Evolutionary conservation across 441 rosid genomes (phyloP), one percentile per base, ranked within the genome.

Genomic region (Erodium trifolium): DNA sequence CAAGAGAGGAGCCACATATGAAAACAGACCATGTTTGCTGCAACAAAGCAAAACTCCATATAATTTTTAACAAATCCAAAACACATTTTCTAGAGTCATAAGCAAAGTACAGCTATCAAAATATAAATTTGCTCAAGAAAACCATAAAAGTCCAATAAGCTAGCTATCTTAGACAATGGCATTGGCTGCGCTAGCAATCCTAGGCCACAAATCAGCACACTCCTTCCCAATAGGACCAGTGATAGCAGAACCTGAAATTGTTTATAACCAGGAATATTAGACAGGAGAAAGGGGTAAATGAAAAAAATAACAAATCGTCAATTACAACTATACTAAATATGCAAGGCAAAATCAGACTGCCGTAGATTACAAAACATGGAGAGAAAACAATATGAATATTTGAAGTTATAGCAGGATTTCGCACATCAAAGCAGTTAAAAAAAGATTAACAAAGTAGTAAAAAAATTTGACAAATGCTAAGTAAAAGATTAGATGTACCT

Each of bases 141-240:
- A 18, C 6, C n/a, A n/a, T 14, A 14, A n/a, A 16, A 55, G 23
- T 55, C 27, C 19, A 55, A 18, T n/a, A 18, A 55, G 62, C 10
- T 18, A 4, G 62, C 13, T 55, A 18, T 55, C 23, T 18, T 55
- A 55, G 23, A 55, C 62, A 18, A 55, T 65, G 49, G 68, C 68
- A 29, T 65, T 65, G 4, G 51, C 51, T 7, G 51, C 51, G 11
- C 51, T 45, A 10, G 51, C 51, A 45, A 45, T 45, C 51, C 51
- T 35, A 35, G 18, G 68, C 68, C 18, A 35, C 17, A 65, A 14
- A 41, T 65, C 68, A 65, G 68, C 68, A 65, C 68, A 65, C 49
- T 65, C 68, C 68, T 65, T 65, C 47, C 68, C 68, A 65, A 65
- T 65, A 11, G 68, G 68, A 34, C 68, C 68, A 41, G 68, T 65